Percentiles rank a stretch among this genome's conserved stretches.
These are phyloP conservation scores for Tephrocybe sp. DNA, from an alignment of 768 basidiomycete species.

Conservation along the genomic window DNA sequence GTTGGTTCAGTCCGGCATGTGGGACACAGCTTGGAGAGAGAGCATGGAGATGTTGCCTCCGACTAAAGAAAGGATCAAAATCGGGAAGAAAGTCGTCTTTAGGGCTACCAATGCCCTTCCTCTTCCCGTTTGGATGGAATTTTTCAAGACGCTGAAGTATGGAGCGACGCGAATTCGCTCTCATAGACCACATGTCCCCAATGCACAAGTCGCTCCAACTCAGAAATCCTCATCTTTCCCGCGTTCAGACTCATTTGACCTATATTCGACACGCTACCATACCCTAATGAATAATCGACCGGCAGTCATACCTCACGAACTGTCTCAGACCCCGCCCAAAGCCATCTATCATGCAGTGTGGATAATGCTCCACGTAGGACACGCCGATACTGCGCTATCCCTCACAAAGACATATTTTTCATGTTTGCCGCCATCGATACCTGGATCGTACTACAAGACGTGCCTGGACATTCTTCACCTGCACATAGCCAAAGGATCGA, in stretches of 20 bases:
- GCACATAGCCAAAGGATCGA: slow-evolving; percentile 37
- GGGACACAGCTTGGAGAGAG: slow-evolving; percentile 58
- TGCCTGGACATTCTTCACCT: slow-evolving; percentile 59
- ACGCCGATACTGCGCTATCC: slow-evolving; percentile 37
- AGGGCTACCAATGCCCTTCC: slow-evolving; percentile 18
- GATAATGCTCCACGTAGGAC: slow-evolving; percentile 42
- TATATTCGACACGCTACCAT: slow-evolving; percentile 28
- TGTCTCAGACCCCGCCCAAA: slow-evolving; percentile 37
- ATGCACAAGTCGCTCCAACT: not conserved
- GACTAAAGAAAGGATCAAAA: slow-evolving; percentile 12
- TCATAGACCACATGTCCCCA: slow-evolving; percentile 9
- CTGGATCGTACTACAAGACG: slow-evolving; percentile 27
- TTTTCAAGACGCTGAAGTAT: too few relatives aligned
- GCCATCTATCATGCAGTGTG: slow-evolving; percentile 45
- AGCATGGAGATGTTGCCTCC: slow-evolving; percentile 21
- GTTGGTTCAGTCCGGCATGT: slow-evolving; percentile 53
- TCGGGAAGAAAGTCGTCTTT: not conserved
- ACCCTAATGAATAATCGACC: slow-evolving; percentile 44
- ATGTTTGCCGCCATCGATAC: slow-evolving; percentile 44
- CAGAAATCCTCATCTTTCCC: not conserved
- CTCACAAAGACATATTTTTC: slow-evolving; percentile 51
- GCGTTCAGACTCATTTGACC: slow-evolving; percentile 4
- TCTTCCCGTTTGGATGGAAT: not conserved
- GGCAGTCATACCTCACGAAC: slow-evolving; percentile 30
- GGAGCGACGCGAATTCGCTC: slow-evolving; percentile 20